These are phyloP conservation scores for Exophiala sp. DNA, from an alignment of 2,329 filamentous ascomycete species.

Conservation along the genomic window DNA sequence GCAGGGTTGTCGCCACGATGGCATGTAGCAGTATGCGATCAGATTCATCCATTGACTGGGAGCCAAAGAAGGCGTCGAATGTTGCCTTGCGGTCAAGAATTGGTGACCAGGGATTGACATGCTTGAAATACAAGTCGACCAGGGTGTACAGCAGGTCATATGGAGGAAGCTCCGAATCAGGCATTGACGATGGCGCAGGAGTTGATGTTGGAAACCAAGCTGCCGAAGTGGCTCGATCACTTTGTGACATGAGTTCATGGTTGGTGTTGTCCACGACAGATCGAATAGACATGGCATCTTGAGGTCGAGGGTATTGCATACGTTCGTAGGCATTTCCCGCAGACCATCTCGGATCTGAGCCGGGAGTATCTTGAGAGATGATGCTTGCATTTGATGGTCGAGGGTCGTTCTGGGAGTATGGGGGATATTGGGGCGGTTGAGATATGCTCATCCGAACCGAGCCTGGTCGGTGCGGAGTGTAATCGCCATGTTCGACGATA, in stretches of 20 bases:
- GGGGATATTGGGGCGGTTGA: constrained; percentile 9
- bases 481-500: constrained; percentile 24
- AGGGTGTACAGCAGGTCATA: constrained; percentile 68
- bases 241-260: constrained; percentile 20
- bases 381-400: constrained; percentile 21
- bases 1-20: constrained; percentile 79
- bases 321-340: constrained; percentile 22
- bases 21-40: constrained; percentile 79
- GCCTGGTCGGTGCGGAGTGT: constrained; percentile 9
- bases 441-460: constrained; percentile 11
- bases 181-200: constrained; percentile 10
- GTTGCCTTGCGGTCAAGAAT: constrained; percentile 82
- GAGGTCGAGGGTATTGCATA: constrained; percentile 23
- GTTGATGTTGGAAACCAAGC: constrained; percentile 19
- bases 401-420: constrained; percentile 17
- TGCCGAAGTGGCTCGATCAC: constrained; percentile 16
- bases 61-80: constrained; percentile 71
- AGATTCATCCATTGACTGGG: constrained; percentile 48
- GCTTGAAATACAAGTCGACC: constrained; percentile 71
- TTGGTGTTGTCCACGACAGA: constrained; percentile 18
- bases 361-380: constrained; percentile 21
- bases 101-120: constrained; percentile 79
- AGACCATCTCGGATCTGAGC: constrained; percentile 19
- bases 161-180: constrained; percentile 51
- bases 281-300: constrained; percentile 25